Evolutionary conservation across 805 yeast species (phyloP).

Genomic region (Kluyveromyces wickerhamii): DNA sequence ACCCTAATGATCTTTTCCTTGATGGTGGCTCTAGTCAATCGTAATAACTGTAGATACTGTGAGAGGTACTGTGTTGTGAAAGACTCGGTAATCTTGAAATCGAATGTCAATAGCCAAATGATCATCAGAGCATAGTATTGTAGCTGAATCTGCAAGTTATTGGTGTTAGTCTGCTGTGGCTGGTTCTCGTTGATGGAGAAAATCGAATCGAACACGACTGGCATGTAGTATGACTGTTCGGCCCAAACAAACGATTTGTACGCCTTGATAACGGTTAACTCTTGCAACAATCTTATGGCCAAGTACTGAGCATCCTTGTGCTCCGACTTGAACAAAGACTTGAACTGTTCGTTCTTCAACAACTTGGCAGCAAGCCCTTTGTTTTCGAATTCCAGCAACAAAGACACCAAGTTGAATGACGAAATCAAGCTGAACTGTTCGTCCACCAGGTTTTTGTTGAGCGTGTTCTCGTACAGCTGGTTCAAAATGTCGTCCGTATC

Average conservation of each 20-base stretch:
- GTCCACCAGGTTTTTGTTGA: conserved; percentile 6
- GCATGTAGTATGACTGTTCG: conserved; percentile 36
- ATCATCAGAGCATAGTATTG: conserved; percentile 73
- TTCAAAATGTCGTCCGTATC: conserved; percentile 6
- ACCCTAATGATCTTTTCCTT: conserved; percentile 88
- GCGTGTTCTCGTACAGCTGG: conserved; percentile 19
- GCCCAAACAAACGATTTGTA: conserved; percentile 24
- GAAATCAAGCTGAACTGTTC: conserved; percentile 25
- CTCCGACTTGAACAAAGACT: conserved; percentile 18
- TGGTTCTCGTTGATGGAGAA: conserved; percentile 23
- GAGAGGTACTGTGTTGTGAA: conserved; percentile 48
- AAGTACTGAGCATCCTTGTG: conserved; percentile 28
- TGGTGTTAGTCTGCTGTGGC: conserved; percentile 29
- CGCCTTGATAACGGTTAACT: conserved; percentile 21
- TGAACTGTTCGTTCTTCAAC: conserved; percentile 17
- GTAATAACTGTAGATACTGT: conserved; percentile 36
- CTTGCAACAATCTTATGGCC: conserved; percentile 28
- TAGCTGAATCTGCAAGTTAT: conserved; percentile 59
- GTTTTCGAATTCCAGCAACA: conserved; percentile 22
- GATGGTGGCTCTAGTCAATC: conserved; percentile 68
- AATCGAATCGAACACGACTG: conserved; percentile 38
- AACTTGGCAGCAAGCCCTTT: conserved; percentile 15
- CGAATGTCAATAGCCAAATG: conserved; percentile 82
- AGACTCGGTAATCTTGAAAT: conserved; percentile 40
- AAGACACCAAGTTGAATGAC: conserved; percentile 26